Evolutionary conservation across 2,329 filamentous ascomycete species (phyloP).

Genomic region (Fusarium sulawesiense): DNA sequence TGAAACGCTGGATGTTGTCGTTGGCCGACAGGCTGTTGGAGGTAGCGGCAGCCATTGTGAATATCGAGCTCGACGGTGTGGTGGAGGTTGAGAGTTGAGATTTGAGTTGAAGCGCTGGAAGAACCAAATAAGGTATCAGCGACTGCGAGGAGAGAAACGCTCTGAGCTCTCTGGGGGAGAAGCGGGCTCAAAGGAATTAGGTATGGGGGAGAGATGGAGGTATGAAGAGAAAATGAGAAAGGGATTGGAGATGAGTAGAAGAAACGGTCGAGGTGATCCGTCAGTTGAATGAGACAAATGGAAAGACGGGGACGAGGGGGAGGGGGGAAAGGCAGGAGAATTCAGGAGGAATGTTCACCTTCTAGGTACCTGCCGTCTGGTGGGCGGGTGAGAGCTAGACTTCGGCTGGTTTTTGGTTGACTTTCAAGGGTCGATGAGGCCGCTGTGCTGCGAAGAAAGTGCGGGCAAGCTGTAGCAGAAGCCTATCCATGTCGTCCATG

Average conservation of each 20-base stretch:
- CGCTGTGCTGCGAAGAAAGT: constrained; percentile 33
- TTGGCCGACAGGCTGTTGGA: constrained; percentile 78
- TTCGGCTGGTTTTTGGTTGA: constrained; percentile 45
- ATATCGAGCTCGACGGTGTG: constrained; percentile 42
- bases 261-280: constrained; percentile 42
- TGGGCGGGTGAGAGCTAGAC: constrained; percentile 46
- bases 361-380: constrained; percentile 15
- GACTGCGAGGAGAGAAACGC: constrained; percentile 36
- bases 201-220: constrained; percentile 37
- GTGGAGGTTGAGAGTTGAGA: constrained; percentile 26
- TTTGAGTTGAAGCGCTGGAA: constrained; percentile 35
- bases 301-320: constrained; percentile 28
- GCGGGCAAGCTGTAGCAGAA: constrained; percentile 2
- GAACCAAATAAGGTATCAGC: constrained; percentile 42
- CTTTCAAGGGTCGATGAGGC: constrained; percentile 44
- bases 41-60: constrained; percentile 66
- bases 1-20: constrained; percentile 98
- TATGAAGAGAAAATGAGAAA: constrained; percentile 37
- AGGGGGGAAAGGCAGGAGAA: constrained; percentile 41
- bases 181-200: constrained; percentile 47
- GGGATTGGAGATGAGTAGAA: constrained; percentile 35
- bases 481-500: not conserved
- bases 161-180: constrained; percentile 42
- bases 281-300: constrained; percentile 43
- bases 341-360: constrained; percentile 44